These are phyloP conservation scores for Mycena vulgaris DNA, from an alignment of 768 basidiomycete genomes.

Conservation along the genomic window DNA sequence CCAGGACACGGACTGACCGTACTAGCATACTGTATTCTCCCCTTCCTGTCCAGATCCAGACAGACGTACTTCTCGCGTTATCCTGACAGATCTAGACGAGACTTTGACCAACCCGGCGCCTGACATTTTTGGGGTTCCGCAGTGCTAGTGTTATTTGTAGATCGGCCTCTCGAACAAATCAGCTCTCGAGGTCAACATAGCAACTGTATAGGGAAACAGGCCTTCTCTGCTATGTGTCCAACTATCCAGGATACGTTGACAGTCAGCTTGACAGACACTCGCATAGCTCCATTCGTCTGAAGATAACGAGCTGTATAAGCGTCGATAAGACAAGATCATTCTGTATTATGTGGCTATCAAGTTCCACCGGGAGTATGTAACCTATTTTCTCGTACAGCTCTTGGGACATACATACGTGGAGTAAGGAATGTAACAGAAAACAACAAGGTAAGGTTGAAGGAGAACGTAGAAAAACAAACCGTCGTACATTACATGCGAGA, in stretches of 20 bases:
- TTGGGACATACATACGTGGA: neutral
- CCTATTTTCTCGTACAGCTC: slow-evolving; percentile 6
- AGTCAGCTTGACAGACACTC: neutral
- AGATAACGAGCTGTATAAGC: too few relatives aligned
- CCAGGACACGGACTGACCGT: too few relatives aligned
- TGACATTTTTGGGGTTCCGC: too few relatives aligned
- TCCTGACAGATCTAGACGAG: too few relatives aligned
- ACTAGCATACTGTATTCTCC: too few relatives aligned
- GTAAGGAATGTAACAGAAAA: neutral
- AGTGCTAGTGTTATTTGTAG: too few relatives aligned
- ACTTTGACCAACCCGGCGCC: too few relatives aligned
- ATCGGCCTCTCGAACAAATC: neutral
- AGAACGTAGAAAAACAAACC: neutral
- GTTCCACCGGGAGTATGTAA: slow-evolving; percentile 12
- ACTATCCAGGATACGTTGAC: neutral
- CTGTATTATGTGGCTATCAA: slow-evolving; percentile 15
- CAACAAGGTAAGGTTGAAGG: too few relatives aligned
- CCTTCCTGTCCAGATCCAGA: too few relatives aligned
- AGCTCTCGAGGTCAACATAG: too few relatives aligned
- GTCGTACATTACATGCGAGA: neutral
- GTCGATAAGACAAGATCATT: neutral
- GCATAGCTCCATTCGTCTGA: neutral
- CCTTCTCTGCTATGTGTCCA: neutral
- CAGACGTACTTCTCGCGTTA: too few relatives aligned
- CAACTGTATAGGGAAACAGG: neutral